Evolutionary conservation across 78 protist species (phyloP), one percentile per base, ranked within the genome.

Genomic region (Dictyostelium discoideum): DNA sequence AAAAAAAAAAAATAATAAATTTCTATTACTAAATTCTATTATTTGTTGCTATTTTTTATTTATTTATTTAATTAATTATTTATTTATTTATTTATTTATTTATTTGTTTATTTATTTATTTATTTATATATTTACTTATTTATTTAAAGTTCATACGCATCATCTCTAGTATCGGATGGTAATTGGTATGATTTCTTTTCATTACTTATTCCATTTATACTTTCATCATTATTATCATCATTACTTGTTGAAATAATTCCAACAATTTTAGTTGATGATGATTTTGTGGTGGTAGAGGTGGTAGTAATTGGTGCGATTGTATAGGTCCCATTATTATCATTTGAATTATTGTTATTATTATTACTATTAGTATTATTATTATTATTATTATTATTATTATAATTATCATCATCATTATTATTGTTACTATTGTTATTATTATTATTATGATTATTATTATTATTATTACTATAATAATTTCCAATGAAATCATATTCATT

Each of bases 401-500:
- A 20, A 60, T 60, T 60, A 60, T 60, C 20, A 60, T 20, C 20
- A 60, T 60, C 20, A 63, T 63, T 63, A 63, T 63, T 63, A 63
- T 63, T 63, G 22, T 63, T 63, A 63, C 22, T 65, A 8, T n/a
- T 65, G 24, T 24, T 24, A n/a, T 65, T 65, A 65, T 8, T 65
- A 65, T 65, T 24, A 65, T n/a, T 65, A 65, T 65, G n/a, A 65
- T n/a, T 65, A 24, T 65, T 65, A n/a, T 24, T 65, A 65, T 65
- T 65, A 8, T 65, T 65, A n/a, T 65, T 65, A n/a, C 7, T 65
- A n/a, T 65, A 65, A n/a, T 65, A 65, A 65, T 24, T 65, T 24
- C 74, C 74, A 65, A 65, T 65, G 74, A 65, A 65, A 65, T 65
- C 74, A 65, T 24, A 65, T n/a, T 65, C 74, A 65, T 65, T 65